A percentile compares a stretch with the other conserved stretches of the same genome.
Evolutionary conservation across 371 early-diverging fungal genomes (phyloP).

Genomic region (Phascolomyces articulosus): DNA sequence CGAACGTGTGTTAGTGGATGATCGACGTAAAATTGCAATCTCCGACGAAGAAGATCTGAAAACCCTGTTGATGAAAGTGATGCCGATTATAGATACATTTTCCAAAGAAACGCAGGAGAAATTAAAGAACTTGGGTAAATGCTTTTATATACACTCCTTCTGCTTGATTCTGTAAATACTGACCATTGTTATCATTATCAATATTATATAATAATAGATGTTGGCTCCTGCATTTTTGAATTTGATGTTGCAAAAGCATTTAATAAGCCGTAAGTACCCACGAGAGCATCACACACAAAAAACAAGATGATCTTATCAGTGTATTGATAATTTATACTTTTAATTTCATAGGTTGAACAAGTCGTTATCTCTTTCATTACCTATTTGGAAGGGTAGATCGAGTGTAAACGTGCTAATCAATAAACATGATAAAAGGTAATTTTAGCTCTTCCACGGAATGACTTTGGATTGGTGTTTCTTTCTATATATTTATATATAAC

Average conservation of each 20-base stretch:
- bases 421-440: slow-evolving; percentile 68
- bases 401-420: slow-evolving; percentile 74
- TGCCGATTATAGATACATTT: slow-evolving; percentile 60
- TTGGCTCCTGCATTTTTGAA: slow-evolving; percentile 58
- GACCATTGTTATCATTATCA: not conserved
- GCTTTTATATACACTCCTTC: too few species aligned
- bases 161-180: not conserved
- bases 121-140: slow-evolving; percentile 34
- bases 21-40: slow-evolving; percentile 57
- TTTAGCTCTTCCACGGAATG: not conserved
- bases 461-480: not conserved
- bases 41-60: slow-evolving; percentile 49
- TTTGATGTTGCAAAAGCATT: slow-evolving; percentile 48
- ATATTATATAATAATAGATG: slow-evolving; percentile 20
- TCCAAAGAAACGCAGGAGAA: slow-evolving; percentile 25
- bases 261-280: slow-evolving; percentile 27
- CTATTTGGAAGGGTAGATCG: slow-evolving; percentile 77
- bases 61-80: slow-evolving; percentile 59
- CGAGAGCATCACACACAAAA: too few species aligned
- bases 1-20: slow-evolving; percentile 54
- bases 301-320: slow-evolving; percentile 8
- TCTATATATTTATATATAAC: not conserved
- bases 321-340: not conserved
- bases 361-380: slow-evolving; percentile 56
- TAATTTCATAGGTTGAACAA: slow-evolving; percentile 30